Percentiles rank a stretch among this genome's conserved stretches.
phyloP scores from a whole-genome alignment of 192 early-diverging fungal species.

The Coemansia sp. region DNA sequence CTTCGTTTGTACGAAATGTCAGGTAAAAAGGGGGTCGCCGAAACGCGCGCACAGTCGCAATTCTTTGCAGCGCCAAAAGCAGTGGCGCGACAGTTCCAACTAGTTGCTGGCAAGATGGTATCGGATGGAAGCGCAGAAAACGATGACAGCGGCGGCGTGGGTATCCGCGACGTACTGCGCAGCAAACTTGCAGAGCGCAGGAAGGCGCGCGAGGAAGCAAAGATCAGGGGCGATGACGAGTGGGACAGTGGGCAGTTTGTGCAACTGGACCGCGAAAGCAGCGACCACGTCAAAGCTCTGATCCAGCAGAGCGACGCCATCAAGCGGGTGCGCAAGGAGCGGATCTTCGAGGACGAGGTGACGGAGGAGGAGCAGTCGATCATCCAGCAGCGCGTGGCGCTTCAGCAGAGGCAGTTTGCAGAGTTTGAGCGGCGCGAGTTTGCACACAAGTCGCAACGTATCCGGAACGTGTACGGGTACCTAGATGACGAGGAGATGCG shows the following conservation, averaged over 20 bases:
- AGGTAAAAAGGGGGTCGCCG: constrained; percentile 27
- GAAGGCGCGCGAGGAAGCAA: constrained; percentile 33
- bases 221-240: constrained; percentile 39
- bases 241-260: constrained; percentile 55
- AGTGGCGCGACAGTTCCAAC: constrained; percentile 5
- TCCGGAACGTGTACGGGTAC: constrained; percentile 76
- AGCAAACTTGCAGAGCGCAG: constrained; percentile 33
- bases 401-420: constrained; percentile 89
- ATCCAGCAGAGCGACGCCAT: constrained; percentile 68
- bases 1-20: constrained; percentile 24
- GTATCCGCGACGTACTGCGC: constrained; percentile 52
- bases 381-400: constrained; percentile 85
- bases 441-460: constrained; percentile 74
- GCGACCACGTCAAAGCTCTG: constrained; percentile 55
- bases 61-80: constrained; percentile 36
- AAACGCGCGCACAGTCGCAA: constrained; percentile 46
- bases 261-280: constrained; percentile 54
- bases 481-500: constrained; percentile 82
- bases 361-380: constrained; percentile 88
- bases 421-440: constrained; percentile 83
- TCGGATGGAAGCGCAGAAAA: background rate
- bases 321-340: constrained; percentile 77
- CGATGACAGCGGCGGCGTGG: too few species aligned
- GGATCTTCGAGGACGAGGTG: constrained; percentile 87
- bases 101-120: background rate